Base-by-base conservation (phyloP, 1,284 basidiomycete genomes). In the Leccinum griseonigrum region DNA sequence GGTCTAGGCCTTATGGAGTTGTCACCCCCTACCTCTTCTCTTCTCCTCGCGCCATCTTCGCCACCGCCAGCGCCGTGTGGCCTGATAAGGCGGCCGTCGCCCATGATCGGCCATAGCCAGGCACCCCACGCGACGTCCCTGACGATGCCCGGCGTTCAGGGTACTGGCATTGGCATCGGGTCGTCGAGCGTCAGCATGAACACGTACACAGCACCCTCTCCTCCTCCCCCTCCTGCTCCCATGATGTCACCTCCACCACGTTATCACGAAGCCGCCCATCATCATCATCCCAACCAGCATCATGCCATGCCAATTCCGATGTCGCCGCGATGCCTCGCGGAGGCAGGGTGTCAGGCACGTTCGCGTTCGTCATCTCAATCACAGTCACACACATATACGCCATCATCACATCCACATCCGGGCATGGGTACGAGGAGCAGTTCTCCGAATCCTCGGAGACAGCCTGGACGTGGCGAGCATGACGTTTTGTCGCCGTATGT, bases 281-380 rank as follows among this genome's bases (percentile, higher is more conserved):
- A 46, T 46, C 43, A 22, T 46, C 18, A 46, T 46, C 36, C 14
- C 16, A 46, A 46, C 43, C 43, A 22, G 11, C 43, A 46, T 46
- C 43, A 46, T 6, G 11, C 11, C 18, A 46, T 22, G 43, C 43
- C 43, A 46, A 46, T 11, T 11, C 18, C 43, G 43, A 46, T 46
- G 43, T 48, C 68, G 48, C 61, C 60, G 18, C 68, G 43, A 22
- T 46, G 65, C 69, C 70, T 71, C 60, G 56, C 62, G 64, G 69
- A 72, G 7, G 62, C 56, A 58, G 71, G 67, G 56, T 62, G 64
- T 62, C 69, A 71, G 67, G 69, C 52, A 71, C 71, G 57, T 14
- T 10, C 59, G 43, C 10, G 43, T 46, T 46, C 43, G 43, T 46
- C 43, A 46, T 46, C 43, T 10, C 43, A 46, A 16, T 46, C 43